phyloP scores from a whole-genome alignment of 2,329 filamentous ascomycete species.

The Pseudogymnoascus sp. region DNA sequence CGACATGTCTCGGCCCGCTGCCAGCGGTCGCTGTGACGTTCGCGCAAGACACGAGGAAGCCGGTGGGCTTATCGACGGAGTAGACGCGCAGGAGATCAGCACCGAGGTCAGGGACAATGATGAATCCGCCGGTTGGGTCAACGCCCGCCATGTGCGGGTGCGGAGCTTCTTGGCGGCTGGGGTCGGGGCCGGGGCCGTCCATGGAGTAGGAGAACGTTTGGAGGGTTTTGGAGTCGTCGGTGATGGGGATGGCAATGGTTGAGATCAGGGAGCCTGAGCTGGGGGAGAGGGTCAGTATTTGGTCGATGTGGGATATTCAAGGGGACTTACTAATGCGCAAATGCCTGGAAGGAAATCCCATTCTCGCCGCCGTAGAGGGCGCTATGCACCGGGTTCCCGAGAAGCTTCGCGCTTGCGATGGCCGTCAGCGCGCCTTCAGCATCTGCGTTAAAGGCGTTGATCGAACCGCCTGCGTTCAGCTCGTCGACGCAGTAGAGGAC shows the following conservation, averaged over 20 bases:
- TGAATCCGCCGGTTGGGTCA: conserved; percentile 41
- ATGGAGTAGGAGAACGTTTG: conserved; percentile 36
- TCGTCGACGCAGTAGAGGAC: conserved; percentile 39
- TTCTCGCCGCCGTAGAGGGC: conserved; percentile 18
- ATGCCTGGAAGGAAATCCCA: conserved; percentile 14
- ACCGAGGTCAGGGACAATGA: conserved; percentile 45
- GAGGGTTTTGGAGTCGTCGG: conserved; percentile 16
- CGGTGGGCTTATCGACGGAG: conserved; percentile 32
- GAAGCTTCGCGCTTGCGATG: conserved; percentile 22
- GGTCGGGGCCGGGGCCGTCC: conserved; percentile 28
- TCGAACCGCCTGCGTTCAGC: conserved; percentile 27
- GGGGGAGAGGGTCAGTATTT: conserved; percentile 6
- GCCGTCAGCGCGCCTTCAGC: conserved; percentile 31
- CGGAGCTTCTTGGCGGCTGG: conserved; percentile 34
- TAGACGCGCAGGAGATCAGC: conserved; percentile 42
- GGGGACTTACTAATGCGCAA: conserved; percentile 20
- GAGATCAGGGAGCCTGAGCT: conserved; percentile 18
- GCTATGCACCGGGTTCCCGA: conserved; percentile 18
- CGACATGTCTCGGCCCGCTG: conserved; percentile 44
- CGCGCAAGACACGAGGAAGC: conserved; percentile 31
- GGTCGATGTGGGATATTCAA: neutral
- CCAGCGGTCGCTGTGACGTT: conserved; percentile 31
- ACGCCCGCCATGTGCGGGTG: conserved; percentile 45
- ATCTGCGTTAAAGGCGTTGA: conserved; percentile 31
- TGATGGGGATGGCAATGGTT: conserved; percentile 19